These are phyloP conservation scores for Globisporangium okanoganense DNA, from an alignment of 352 stramenopile species.

Conservation along the genomic window DNA sequence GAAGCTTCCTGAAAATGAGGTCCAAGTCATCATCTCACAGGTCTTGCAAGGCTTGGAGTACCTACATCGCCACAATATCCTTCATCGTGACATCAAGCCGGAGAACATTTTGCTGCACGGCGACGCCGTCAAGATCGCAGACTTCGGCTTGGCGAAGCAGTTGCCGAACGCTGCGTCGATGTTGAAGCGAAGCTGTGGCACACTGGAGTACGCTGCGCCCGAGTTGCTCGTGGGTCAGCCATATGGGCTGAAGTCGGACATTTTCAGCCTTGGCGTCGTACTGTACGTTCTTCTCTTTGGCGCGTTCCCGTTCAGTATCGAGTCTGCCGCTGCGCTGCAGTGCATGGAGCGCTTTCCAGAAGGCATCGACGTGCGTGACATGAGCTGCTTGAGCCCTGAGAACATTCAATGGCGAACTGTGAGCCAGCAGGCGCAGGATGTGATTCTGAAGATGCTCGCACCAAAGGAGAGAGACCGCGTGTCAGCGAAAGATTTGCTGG, in stretches of 20 bases:
- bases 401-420: conserved; percentile 61
- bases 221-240: conserved; percentile 60
- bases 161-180: conserved; percentile 40
- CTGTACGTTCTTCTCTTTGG: conserved; percentile 80
- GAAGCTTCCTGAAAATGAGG: conserved; percentile 48
- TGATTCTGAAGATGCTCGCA: conserved; percentile 55
- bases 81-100: conserved; percentile 78
- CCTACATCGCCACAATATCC: conserved; percentile 55
- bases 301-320: conserved; percentile 72
- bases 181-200: conserved; percentile 66
- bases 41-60: conserved; percentile 57
- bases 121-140: conserved; percentile 65
- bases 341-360: conserved; percentile 56
- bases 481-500: conserved; percentile 54
- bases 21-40: conserved; percentile 55
- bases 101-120: conserved; percentile 82
- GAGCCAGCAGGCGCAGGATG: conserved; percentile 52
- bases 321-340: conserved; percentile 63
- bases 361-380: conserved; percentile 69
- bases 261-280: conserved; percentile 79
- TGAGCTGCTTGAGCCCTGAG: conserved; percentile 62
- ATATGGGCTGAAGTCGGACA: conserved; percentile 74
- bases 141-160: conserved; percentile 77
- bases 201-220: conserved; percentile 71
- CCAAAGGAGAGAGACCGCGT: conserved; percentile 48